Evolutionary conservation across 2,329 filamentous ascomycete species (phyloP), one percentile per base, ranked within the genome.

Genomic region (Phaeosphaeria sp.): DNA sequence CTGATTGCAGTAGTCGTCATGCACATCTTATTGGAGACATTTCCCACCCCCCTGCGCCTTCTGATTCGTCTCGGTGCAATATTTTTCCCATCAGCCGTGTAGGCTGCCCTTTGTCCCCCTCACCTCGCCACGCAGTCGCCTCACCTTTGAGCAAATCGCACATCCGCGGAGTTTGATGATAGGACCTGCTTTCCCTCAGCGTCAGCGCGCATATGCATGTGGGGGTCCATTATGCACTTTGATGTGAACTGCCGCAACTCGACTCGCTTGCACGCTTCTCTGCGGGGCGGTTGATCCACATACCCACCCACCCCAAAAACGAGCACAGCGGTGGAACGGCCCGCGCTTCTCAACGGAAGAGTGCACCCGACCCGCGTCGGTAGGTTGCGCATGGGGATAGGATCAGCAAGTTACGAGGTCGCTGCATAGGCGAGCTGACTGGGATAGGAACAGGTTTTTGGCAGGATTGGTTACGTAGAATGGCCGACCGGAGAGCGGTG

Each of bases 261-360:
- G 11, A 30, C 27, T 30, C 27, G 27, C 27, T 30, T 30, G 27
- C 6, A n/a, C 20, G 20, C 41, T 3, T 3, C 41, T 20, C n/a
- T 43, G 9, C 41, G 18, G 20, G 17, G 41, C 17, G 2, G 20
- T 43, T 6, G 41, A 20, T 18, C 41, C 41, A 21, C 41, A 6
- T 3, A 18, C n/a, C 36, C n/a, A 18, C 13, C 11, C n/a, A n/a
- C 36, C 36, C 25, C 25, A 27, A 51, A 51, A 50, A 27, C 33
- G 44, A 50, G 46, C 10, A 10, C n/a, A 23, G 21, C 48, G 44
- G 49, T 49, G 54, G 54, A 39, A 47, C 54, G 54, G 54, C 43
- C 50, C 54, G 54, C 44, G 23, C 41, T 39, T 33, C 10, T 33
- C 17, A 50, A 15, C 44, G 54, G 50, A 52, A 53, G 49, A 25